Evolutionary conservation across 768 basidiomycete species (phyloP), one percentile per base, ranked within the genome.

Genomic region (Rhizopogon vesiculosus): DNA sequence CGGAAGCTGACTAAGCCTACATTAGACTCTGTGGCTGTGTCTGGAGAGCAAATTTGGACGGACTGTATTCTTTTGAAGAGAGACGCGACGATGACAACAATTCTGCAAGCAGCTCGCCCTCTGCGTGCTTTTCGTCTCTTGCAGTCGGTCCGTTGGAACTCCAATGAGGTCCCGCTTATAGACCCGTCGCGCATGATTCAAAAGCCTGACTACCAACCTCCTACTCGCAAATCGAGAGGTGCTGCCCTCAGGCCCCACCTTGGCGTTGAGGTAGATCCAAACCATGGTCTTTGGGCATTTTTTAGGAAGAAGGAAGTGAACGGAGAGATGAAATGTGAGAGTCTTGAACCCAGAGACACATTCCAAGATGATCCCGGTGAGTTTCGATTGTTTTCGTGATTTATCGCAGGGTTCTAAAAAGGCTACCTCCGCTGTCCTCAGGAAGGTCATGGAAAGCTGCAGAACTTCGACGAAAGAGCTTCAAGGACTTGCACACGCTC

Each of bases 401-500:
- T 31, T 39, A 16, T 42, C 28, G 22, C 51, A 38, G 42, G 16
- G 15, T 49, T 39, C 29, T 45, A 56, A 61, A 56, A 61, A 45
- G 57, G n/a, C 42, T 28, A 29, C n/a, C 50, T 18, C 44, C 39
- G 43, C 29, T 33, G 56, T 56, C 57, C 56, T n/a, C 64, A 95
- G 96, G 94, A 41, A 84, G 96, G 51, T 76, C 90, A 25, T 98
- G 95, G 95, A 79, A 74, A 52, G 87, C 93, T 7, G 77, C 82
- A 9, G 97, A 98, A 65, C 78, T 99, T 45, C 81, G 97, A 39
- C 76, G 87, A 52, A 98, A 98, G 72, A 90, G 85, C 59, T 98
- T 98, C 76, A 81, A 83, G 57, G 95, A 98, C 66, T 74, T 99
- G 59, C 97, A 99, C 70, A 89, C 86, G 8, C 78, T 99, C 39